Base-by-base conservation (phyloP, 495 filamentous ascomycete genomes). In the Xylaria longipes region DNA sequence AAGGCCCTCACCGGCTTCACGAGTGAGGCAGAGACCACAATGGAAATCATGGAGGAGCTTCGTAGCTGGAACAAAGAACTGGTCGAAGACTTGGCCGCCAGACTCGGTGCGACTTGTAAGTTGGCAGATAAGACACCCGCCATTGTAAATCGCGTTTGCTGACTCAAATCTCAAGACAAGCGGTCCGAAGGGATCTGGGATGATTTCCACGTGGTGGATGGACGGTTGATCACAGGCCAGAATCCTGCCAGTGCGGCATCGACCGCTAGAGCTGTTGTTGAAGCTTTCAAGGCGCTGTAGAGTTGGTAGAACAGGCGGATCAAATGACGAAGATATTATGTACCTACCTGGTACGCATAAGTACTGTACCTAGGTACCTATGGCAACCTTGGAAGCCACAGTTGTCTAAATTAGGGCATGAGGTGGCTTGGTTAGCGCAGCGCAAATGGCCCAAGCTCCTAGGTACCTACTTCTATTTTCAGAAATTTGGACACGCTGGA, bases 1-100 rank as follows among this genome's bases (percentile, higher is more conserved):
- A 82, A 76, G 68, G 76, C 58, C 11, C 74, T 86, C 25, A 85
- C 84, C 33, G 84, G 84, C 15, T 86, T 85, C 54, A 84, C 82
- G 3, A 82, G 74, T 3, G 72, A 85, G 69, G 84, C 74, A 1
- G 84, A 85, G 73, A 73, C 79, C 14, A 79, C 73, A 9, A 81
- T 83, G 82, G 72, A 74, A 6, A 73, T 84, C 17, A 75, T 80
- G 72, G 74, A 73, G 60, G 79, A 77, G 35, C 60, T 85, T 58
- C 70, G 73, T 63, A 70, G 65, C 43, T 84, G 81, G 82, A 74
- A 77, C 39, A 66, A 73, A 33, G 81, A 81, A 67, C 73, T 81
- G 50, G 76, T 84, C 39, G 85, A 87, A n/a, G 75, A 73, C 14
- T 39, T 50, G 11, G 75, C 71, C n/a, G 71, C 45, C 15, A 35